Base-by-base conservation (phyloP, 1,284 basidiomycete genomes). In the Ceratobasidium sp. region DNA sequence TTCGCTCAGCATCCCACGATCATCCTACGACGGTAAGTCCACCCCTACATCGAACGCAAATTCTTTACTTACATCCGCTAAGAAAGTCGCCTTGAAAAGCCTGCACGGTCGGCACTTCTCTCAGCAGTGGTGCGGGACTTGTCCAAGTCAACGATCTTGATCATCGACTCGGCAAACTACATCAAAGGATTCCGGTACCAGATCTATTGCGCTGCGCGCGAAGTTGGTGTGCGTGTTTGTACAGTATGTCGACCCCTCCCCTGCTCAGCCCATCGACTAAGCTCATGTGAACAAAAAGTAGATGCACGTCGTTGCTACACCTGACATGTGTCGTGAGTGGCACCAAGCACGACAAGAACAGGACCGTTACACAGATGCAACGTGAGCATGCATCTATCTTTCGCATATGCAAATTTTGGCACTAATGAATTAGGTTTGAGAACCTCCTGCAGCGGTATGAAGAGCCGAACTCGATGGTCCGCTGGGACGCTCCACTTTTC, bases 161-260 rank as follows among this genome's bases (percentile, higher is more conserved):
- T 99, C 77, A 88, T 96, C 74, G 97, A 99, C 79, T 90, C 91
- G 7, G 88, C 94, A 77, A 97, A 98, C 80, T 98, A 99, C 82
- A 98, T 98, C 86, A 98, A 99, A 81, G 92, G 94, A 7, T 98
- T 96, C 80, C 89, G 97, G 48, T 99, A 99, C 82, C 97, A 99
- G 83, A 91, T 98, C 83, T 98, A 98, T 83, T 98, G 96, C 80
- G 94, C 94, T 0, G 96, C 96, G 2, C 85, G 96, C 59, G 97
- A 98, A 81, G 88, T 91, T 75, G 93, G 92, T 78, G 85, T 95
- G 41, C 86, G 96, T 31, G 90, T 94, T 7, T 94, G 92, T 80
- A 98, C 96, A 65, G 95, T 97, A 81, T 81, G 93, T 19, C 46
- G 16, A 11, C 6, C 24, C 43, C 34, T 46, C 11, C 29, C n/a